phyloP scores from a whole-genome alignment of 352 stramenopile species.

The Phytophthora pluvialis region DNA sequence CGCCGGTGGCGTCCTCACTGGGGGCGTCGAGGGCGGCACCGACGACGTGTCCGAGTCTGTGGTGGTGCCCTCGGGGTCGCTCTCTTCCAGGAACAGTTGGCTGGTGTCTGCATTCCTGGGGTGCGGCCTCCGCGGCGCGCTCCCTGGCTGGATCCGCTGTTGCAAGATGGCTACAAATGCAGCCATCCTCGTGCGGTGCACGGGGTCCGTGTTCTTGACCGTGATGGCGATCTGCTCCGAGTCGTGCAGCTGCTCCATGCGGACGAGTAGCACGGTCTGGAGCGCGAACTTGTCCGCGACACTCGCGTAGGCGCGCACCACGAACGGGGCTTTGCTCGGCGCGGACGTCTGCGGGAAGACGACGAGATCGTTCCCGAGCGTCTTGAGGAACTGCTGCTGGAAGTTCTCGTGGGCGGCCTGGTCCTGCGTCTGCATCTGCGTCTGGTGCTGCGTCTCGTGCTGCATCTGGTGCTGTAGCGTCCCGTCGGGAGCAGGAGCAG shows the following conservation, averaged over 20 bases:
- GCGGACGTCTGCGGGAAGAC: slow-evolving; percentile 42
- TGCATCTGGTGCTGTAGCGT: background rate
- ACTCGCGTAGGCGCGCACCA: slow-evolving; percentile 64
- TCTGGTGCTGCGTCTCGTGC: background rate
- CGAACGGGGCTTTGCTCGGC: slow-evolving; percentile 33
- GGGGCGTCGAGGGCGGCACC: slow-evolving; percentile 20
- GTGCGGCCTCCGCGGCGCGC: slow-evolving; percentile 48
- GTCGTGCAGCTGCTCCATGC: slow-evolving; percentile 71
- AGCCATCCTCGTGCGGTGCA: slow-evolving; percentile 53
- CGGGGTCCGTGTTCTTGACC: slow-evolving; percentile 74
- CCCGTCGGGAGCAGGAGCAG: background rate
- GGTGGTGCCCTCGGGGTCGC: slow-evolving; percentile 33
- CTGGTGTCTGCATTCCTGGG: slow-evolving; percentile 51
- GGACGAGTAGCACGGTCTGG: slow-evolving; percentile 60
- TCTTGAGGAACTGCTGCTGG: slow-evolving; percentile 53
- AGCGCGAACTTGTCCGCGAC: slow-evolving; percentile 49
- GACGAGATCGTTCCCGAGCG: slow-evolving; percentile 65
- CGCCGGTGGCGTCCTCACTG: slow-evolving; percentile 16
- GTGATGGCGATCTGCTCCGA: slow-evolving; percentile 73
- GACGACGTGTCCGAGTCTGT: slow-evolving; percentile 41
- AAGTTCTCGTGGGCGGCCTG: slow-evolving; percentile 33
- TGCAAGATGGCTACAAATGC: slow-evolving; percentile 64
- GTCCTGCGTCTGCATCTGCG: background rate
- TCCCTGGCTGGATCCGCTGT: slow-evolving; percentile 64
- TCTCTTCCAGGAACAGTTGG: slow-evolving; percentile 63